Evolutionary conservation across 1,139 yeast genomes (phyloP).

Genomic region (Eremothecium sinecaudum): DNA sequence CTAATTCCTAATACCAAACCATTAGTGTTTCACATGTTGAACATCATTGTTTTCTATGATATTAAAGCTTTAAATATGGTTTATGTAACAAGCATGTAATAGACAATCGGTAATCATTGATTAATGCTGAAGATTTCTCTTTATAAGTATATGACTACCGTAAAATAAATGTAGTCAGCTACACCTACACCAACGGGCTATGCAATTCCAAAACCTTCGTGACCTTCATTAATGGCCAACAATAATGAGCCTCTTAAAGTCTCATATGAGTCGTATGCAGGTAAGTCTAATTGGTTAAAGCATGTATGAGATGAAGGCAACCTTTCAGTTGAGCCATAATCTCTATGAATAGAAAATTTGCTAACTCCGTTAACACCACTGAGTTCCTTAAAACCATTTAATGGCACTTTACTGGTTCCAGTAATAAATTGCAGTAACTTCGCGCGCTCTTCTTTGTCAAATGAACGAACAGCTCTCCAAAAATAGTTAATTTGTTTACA

Average conservation of each 20-base stretch:
- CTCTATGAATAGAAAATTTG: conserved; percentile 84
- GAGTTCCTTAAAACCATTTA: conserved; percentile 84
- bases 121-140: too few relatives aligned
- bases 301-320: conserved; percentile 95
- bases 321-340: conserved; percentile 76
- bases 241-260: conserved; percentile 71
- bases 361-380: conserved; percentile 84
- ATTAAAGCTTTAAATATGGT: too few relatives aligned
- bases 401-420: conserved; percentile 94
- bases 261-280: conserved; percentile 86
- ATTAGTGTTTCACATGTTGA: too few relatives aligned
- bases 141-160: too few relatives aligned
- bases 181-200: conserved; percentile 11
- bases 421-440: conserved; percentile 91
- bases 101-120: too few relatives aligned
- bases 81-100: too few relatives aligned
- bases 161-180: too few relatives aligned
- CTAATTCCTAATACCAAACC: too few relatives aligned
- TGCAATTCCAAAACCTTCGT: conserved; percentile 79
- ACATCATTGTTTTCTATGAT: too few relatives aligned
- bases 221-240: conserved; percentile 87
- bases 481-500: conserved; percentile 93
- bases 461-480: conserved; percentile 96
- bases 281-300: conserved; percentile 88
- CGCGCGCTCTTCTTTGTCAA: conserved; percentile 90